Evolutionary conservation across 371 early-diverging fungal species (phyloP).

Genomic region (Haplosporangium sp.): DNA sequence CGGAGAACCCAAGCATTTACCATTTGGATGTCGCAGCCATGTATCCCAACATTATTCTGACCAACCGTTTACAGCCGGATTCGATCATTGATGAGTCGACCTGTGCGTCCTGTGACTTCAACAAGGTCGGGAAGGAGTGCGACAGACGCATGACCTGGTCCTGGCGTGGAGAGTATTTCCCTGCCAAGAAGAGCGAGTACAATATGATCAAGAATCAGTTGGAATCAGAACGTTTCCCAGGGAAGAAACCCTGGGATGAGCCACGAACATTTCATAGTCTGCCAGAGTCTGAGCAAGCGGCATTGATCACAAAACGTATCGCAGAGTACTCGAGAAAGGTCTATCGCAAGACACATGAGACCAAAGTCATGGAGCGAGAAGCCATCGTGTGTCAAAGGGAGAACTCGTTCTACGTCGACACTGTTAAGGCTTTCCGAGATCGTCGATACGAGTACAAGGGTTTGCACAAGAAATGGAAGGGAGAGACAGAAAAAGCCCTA

Average conservation of each 20-base stretch:
- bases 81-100: conserved; percentile 93
- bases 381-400: conserved; percentile 98
- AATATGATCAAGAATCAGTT: conserved; percentile 93
- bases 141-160: conserved; percentile 98
- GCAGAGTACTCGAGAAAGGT: conserved; percentile 92
- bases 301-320: conserved; percentile 84
- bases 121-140: conserved; percentile 87
- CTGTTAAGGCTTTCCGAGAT: conserved; percentile 98
- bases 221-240: conserved; percentile 83
- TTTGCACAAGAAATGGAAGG: conserved; percentile 91
- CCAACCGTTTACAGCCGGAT: conserved; percentile 99
- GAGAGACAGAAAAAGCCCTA: conserved; percentile 78
- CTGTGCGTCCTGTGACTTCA: conserved; percentile 98
- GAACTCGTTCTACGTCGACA: conserved; percentile 99
- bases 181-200: conserved; percentile 91
- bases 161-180: conserved; percentile 97
- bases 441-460: conserved; percentile 99
- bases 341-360: conserved; percentile 87
- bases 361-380: conserved; percentile 82
- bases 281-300: conserved; percentile 72
- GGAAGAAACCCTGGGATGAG: conserved; percentile 65
- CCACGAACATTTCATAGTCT: conserved; percentile 79
- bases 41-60: conserved; percentile 99
- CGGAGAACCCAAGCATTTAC: conserved; percentile 94
- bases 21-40: conserved; percentile 99